Conservation (phyloP, 2,329 filamentous ascomycete genomes). For the Alternaria triticimaculans region DNA sequence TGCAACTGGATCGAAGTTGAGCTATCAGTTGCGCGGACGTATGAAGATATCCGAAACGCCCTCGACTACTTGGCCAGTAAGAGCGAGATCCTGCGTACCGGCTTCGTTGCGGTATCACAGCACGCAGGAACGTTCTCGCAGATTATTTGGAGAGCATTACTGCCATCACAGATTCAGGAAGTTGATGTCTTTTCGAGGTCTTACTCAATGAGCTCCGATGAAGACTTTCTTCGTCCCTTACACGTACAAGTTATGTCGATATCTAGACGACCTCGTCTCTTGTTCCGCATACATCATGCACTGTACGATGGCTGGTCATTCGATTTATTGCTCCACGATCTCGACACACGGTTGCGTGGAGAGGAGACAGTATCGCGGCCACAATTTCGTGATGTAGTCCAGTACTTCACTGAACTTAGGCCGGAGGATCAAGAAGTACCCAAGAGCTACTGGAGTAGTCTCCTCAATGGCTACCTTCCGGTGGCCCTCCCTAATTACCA, state of each 20-base stretch:
- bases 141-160: conserved; percentile 66
- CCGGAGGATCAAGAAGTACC: neutral
- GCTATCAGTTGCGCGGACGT: conserved; percentile 50
- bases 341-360: conserved; percentile 60
- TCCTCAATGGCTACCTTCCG: conserved; percentile 65
- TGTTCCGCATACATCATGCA: conserved; percentile 76
- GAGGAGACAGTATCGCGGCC: conserved; percentile 52
- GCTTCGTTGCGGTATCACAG: conserved; percentile 63
- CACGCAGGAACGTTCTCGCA: conserved; percentile 62
- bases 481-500: conserved; percentile 66
- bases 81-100: conserved; percentile 76
- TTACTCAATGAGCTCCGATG: conserved; percentile 44
- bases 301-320: conserved; percentile 95
- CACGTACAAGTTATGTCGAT: conserved; percentile 61
- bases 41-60: conserved; percentile 49
- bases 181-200: conserved; percentile 50
- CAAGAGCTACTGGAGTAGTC: conserved; percentile 71
- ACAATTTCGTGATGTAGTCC: conserved; percentile 67
- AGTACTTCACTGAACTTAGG: conserved; percentile 52
- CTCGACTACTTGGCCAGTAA: conserved; percentile 29
- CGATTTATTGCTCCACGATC: conserved; percentile 73
- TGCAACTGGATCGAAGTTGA: conserved; percentile 78
- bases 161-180: conserved; percentile 54
- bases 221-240: conserved; percentile 65
- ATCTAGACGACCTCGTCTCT: conserved; percentile 18